Percentiles rank a stretch among this genome's conserved stretches.
These are phyloP conservation scores for Rhodotorula mucilaginosa DNA, from an alignment of 1,284 basidiomycete genomes.

Conservation along the genomic window DNA sequence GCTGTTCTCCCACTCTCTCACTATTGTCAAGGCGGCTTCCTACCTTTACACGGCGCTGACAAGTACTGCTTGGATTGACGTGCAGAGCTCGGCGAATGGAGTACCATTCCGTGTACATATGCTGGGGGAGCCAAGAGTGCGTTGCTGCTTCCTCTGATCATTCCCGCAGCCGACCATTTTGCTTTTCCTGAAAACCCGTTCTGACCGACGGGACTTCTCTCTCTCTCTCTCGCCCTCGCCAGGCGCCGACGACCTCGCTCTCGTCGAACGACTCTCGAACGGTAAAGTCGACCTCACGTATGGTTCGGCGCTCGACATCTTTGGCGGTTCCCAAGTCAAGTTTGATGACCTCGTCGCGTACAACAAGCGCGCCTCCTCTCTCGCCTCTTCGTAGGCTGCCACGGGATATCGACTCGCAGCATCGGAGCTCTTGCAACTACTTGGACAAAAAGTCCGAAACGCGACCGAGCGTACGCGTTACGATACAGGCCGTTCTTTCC, in stretches of 20 bases:
- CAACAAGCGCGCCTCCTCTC: constrained; percentile 41
- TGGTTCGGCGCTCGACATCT: constrained; percentile 87
- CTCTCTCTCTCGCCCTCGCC: not conserved
- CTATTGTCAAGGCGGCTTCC: too few relatives aligned
- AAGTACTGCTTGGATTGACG: not conserved
- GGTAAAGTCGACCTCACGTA: constrained; percentile 94
- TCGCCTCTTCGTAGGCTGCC: not conserved
- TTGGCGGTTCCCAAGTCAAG: constrained; percentile 70
- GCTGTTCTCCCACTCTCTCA: too few relatives aligned
- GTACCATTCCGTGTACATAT: constrained; percentile 86
- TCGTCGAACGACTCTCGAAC: constrained; percentile 74
- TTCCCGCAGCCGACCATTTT: not conserved
- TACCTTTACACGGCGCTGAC: not conserved
- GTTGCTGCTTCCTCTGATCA: constrained; percentile 22
- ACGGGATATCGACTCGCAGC: not conserved
- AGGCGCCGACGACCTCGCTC: constrained; percentile 79
- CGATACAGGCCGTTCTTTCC: too few relatives aligned
- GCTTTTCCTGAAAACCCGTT: too few relatives aligned
- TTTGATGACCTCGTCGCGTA: constrained; percentile 65
- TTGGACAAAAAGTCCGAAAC: not conserved
- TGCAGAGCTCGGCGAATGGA: constrained; percentile 89
- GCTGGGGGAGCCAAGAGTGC: constrained; percentile 90
- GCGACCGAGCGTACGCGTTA: not conserved
- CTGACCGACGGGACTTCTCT: constrained; percentile 5
- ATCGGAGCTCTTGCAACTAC: not conserved